phyloP scores from a whole-genome alignment of 495 filamentous ascomycete genomes.

The Eremomyces bilateralis region DNA sequence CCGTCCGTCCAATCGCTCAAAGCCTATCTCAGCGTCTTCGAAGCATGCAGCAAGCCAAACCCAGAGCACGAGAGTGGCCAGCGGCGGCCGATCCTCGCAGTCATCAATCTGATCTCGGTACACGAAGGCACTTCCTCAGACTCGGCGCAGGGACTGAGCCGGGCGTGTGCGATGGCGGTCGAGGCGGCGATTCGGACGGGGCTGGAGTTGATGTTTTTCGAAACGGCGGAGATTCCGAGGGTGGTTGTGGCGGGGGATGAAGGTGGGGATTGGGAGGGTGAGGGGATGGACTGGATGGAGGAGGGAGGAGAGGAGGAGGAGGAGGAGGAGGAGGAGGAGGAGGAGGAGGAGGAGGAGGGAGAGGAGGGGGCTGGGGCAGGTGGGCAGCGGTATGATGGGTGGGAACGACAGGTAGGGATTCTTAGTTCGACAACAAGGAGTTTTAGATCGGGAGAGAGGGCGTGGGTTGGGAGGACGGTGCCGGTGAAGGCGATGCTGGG shows the following conservation, averaged over 20 bases:
- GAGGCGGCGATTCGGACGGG: constrained; percentile 29
- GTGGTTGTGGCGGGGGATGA: too few species aligned
- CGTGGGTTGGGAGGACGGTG: constrained; percentile 46
- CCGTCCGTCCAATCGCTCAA: constrained; percentile 56
- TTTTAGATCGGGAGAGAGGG: constrained; percentile 27
- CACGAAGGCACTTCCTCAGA: constrained; percentile 60
- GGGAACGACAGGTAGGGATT: constrained; percentile 21
- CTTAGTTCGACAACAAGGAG: constrained; percentile 19
- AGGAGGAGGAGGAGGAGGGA: constrained; percentile 15
- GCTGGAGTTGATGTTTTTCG: constrained; percentile 12
- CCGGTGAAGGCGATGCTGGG: constrained; percentile 38
- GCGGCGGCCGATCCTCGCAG: constrained; percentile 26
- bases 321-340: constrained; percentile 10
- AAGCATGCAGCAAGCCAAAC: too few species aligned
- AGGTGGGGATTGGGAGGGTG: not conserved
- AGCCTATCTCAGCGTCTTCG: constrained; percentile 37
- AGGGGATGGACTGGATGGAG: constrained; percentile 8
- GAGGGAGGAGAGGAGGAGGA: constrained; percentile 26
- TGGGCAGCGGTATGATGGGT: constrained; percentile 15
- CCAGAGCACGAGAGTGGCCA: too few species aligned
- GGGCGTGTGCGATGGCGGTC: constrained; percentile 42
- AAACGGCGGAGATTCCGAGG: too few species aligned
- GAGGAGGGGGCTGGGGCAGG: constrained; percentile 6
- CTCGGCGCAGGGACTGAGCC: constrained; percentile 61
- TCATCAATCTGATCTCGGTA: constrained; percentile 43